phyloP scores from a whole-genome alignment of 495 filamentous ascomycete species.

The Neurospora sp. region DNA sequence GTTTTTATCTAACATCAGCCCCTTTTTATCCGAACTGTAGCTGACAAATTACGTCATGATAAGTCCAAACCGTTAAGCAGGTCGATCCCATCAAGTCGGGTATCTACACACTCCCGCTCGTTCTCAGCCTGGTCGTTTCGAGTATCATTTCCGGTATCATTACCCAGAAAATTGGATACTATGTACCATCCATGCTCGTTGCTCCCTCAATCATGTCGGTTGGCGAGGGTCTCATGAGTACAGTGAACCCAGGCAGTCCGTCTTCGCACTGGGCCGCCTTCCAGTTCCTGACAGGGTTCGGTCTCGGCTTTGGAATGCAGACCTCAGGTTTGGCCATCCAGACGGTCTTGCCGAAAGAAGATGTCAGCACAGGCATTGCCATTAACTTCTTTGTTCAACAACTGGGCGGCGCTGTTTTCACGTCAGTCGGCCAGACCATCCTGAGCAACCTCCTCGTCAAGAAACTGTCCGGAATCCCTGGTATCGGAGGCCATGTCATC shows the following conservation, averaged over 20 bases:
- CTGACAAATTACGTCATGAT: conserved; percentile 38
- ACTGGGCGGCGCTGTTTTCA: conserved; percentile 57
- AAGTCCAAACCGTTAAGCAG: conserved; percentile 61
- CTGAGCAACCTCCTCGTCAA: conserved; percentile 49
- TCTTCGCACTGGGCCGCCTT: conserved; percentile 59
- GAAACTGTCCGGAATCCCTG: conserved; percentile 34
- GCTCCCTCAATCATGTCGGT: conserved; percentile 50
- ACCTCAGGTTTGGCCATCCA: conserved; percentile 55
- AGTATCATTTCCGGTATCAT: conserved; percentile 40
- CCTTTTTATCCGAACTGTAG: conserved; percentile 26
- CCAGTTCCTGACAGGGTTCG: conserved; percentile 62
- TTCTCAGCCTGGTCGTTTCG: conserved; percentile 40
- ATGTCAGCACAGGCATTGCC: conserved; percentile 52
- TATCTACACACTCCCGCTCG: conserved; percentile 50
- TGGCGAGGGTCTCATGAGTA: conserved; percentile 59
- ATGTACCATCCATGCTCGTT: conserved; percentile 54
- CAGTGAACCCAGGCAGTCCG: conserved; percentile 44
- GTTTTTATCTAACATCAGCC: conserved; percentile 12
- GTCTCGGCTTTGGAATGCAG: conserved; percentile 66
- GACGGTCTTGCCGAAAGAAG: conserved; percentile 42
- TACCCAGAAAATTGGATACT: conserved; percentile 55
- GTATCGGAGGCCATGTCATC: conserved; percentile 37
- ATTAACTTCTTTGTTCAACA: conserved; percentile 59
- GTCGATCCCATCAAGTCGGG: conserved; percentile 47
- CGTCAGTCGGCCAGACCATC: conserved; percentile 53